These are phyloP conservation scores for Leucoagaricus sp. DNA, from an alignment of 1,284 basidiomycete species.

Conservation along the genomic window DNA sequence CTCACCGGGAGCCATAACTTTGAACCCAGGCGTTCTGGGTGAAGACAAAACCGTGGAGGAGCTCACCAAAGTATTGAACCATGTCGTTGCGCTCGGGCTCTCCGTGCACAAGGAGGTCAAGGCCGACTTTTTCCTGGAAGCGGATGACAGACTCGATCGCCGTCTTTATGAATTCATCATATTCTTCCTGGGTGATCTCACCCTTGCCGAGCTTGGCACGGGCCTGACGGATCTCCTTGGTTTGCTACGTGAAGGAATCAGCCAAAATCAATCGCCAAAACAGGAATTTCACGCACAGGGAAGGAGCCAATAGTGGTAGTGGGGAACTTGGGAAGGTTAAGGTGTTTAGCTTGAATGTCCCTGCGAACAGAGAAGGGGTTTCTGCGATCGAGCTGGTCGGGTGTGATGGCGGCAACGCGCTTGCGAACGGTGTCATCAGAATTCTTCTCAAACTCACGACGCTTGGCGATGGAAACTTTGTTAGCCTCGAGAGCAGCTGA, in stretches of 20 bases:
- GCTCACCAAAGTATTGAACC: slow-evolving; percentile 99
- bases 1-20: slow-evolving; percentile 89
- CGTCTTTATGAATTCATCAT: slow-evolving; percentile 98
- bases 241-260: slow-evolving; percentile 65
- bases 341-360: slow-evolving; percentile 87
- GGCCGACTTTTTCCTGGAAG: slow-evolving; percentile 95
- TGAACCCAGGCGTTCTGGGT: slow-evolving; percentile 99
- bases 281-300: slow-evolving; percentile 57
- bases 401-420: slow-evolving; percentile 91
- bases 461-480: slow-evolving; percentile 90
- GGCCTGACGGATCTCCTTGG: slow-evolving; percentile 97
- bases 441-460: slow-evolving; percentile 93
- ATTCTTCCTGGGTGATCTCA: slow-evolving; percentile 86
- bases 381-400: slow-evolving; percentile 89
- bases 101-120: slow-evolving; percentile 98
- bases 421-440: slow-evolving; percentile 97
- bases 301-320: slow-evolving; percentile 99
- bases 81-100: slow-evolving; percentile 99
- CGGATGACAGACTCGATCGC: slow-evolving; percentile 94
- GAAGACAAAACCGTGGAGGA: slow-evolving; percentile 94
- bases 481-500: slow-evolving; percentile 83
- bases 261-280: slow-evolving; percentile 13
- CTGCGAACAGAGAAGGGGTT: slow-evolving; percentile 88
- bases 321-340: slow-evolving; percentile 95
- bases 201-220: slow-evolving; percentile 95